Percentiles rank a stretch among this genome's conserved stretches.
Evolutionary conservation across 176 grass and related monocot species (phyloP).

Genomic region (Paspalum notatum): DNA sequence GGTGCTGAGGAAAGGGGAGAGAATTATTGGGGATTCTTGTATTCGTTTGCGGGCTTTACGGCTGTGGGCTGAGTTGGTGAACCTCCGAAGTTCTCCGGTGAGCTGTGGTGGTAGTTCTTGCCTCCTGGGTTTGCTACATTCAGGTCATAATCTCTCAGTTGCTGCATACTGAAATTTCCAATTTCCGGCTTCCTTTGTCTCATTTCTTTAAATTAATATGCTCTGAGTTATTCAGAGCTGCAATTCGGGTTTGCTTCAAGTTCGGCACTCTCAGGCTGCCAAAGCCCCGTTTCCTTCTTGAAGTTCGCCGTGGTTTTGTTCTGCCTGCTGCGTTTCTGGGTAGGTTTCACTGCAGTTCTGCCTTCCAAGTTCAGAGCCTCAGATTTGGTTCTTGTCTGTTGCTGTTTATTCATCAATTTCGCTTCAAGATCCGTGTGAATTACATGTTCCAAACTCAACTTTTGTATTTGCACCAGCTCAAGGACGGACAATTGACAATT

Average conservation of each 20-base stretch:
- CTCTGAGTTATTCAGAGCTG: not conserved
- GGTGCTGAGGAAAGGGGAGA: not conserved
- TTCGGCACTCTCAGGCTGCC: not conserved
- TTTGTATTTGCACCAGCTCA: constrained; percentile 1
- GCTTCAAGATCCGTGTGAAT: not conserved
- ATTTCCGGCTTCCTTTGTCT: not conserved
- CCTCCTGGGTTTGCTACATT: not conserved
- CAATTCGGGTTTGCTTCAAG: constrained; percentile 1
- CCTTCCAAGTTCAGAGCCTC: constrained; percentile 4
- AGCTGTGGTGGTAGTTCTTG: not conserved
- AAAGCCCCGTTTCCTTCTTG: not conserved
- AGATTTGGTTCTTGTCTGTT: constrained; percentile 4
- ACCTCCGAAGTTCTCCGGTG: not conserved
- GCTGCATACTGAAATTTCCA: not conserved
- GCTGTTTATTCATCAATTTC: not conserved
- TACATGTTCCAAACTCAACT: not conserved
- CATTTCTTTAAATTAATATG: not conserved
- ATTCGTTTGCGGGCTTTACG: not conserved
- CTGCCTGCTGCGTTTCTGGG: constrained; percentile 13
- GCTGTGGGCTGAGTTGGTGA: not conserved
- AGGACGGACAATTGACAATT: constrained; percentile 1
- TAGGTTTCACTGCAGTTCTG: not conserved
- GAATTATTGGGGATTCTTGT: not conserved
- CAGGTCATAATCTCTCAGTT: constrained; percentile 5
- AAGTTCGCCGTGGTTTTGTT: not conserved